Percentiles rank a stretch among this genome's conserved stretches.
These are phyloP conservation scores for Beauveria sp. DNA, from an alignment of 2,329 filamentous ascomycete genomes.

Conservation along the genomic window DNA sequence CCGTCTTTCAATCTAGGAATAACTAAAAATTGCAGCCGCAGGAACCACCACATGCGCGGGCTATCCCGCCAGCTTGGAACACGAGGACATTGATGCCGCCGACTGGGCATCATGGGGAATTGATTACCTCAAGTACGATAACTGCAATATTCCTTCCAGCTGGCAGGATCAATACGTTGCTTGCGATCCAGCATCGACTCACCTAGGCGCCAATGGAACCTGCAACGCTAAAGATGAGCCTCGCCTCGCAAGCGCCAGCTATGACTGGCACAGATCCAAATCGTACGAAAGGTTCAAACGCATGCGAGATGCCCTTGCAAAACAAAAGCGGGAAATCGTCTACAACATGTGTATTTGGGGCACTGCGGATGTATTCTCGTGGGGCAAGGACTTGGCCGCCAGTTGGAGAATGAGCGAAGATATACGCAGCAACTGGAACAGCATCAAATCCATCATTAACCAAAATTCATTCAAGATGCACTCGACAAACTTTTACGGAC, in stretches of 20 bases:
- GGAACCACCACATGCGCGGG: constrained; percentile 17
- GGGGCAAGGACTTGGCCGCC: constrained; percentile 41
- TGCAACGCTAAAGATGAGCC: constrained; percentile 16
- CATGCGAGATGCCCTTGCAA: constrained; percentile 45
- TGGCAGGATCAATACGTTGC: constrained; percentile 6
- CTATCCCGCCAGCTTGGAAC: constrained; percentile 42
- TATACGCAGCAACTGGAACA: constrained; percentile 30
- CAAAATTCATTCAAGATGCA: constrained; percentile 39
- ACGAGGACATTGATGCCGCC: constrained; percentile 49
- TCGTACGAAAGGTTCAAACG: constrained; percentile 37
- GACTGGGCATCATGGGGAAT: constrained; percentile 52
- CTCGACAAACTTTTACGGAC: constrained; percentile 38
- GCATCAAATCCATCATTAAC: constrained; percentile 35
- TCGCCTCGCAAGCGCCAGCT: constrained; percentile 34
- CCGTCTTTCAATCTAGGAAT: neutral
- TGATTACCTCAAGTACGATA: constrained; percentile 29
- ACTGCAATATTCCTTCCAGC: constrained; percentile 1
- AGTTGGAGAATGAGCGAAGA: constrained; percentile 39
- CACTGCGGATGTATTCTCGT: constrained; percentile 38
- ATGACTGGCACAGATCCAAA: constrained; percentile 41
- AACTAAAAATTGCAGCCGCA: neutral
- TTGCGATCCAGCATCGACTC: neutral
- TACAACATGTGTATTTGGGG: constrained; percentile 50
- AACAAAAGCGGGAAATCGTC: constrained; percentile 36
- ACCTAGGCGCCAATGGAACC: constrained; percentile 1